Conservation (phyloP, 2,329 filamentous ascomycete genomes). For the Gnomoniopsis smithogilvyi region DNA sequence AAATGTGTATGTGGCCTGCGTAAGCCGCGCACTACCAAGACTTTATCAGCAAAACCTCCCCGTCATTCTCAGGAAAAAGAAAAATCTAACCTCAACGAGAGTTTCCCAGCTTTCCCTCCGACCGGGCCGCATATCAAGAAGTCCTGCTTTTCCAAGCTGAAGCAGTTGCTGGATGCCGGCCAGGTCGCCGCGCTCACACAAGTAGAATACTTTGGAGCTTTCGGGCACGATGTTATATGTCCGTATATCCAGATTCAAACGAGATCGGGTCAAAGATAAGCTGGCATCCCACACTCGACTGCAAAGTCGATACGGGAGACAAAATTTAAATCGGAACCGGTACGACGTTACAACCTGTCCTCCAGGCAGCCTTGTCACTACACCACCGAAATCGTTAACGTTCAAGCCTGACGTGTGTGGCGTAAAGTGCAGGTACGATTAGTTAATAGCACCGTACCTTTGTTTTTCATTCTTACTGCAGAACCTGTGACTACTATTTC, state of each 20-base stretch:
- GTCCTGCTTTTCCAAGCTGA: neutral
- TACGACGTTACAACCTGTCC: neutral
- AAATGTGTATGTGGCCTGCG: neutral
- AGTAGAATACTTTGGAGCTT: neutral
- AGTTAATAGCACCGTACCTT: too few relatives aligned
- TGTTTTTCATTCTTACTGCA: too few relatives aligned
- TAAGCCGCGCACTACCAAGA: neutral
- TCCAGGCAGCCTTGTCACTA: neutral
- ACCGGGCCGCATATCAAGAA: neutral
- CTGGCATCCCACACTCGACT: neutral
- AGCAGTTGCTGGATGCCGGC: neutral
- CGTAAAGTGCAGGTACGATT: neutral
- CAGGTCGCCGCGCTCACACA: neutral
- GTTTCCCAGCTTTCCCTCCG: neutral
- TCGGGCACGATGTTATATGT: neutral
- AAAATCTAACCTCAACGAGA: neutral
- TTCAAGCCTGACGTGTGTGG: neutral
- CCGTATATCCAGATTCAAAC: neutral
- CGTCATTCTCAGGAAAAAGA: neutral
- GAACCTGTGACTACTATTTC: too few relatives aligned
- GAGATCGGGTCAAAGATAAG: neutral
- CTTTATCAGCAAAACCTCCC: too few relatives aligned
- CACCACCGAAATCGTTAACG: neutral
- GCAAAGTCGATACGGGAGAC: neutral
- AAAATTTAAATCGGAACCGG: neutral